Evolutionary conservation across 805 yeast species (phyloP).

Genomic region (Saturnispora gosingensis): DNA sequence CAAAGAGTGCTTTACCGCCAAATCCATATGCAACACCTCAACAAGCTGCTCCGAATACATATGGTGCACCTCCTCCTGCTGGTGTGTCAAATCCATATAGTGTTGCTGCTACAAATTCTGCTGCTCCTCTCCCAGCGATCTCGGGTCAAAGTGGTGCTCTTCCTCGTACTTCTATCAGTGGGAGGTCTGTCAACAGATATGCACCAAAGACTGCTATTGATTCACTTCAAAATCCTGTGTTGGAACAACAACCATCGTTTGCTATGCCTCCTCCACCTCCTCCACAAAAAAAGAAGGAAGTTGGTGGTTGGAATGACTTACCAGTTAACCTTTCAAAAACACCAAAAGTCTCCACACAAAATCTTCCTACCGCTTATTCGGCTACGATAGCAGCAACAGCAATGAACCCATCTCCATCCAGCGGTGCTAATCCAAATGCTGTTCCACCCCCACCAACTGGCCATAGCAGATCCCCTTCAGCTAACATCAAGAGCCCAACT

Average conservation of each 20-base stretch:
- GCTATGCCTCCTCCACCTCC: conserved; percentile 23
- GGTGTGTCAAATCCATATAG: not conserved
- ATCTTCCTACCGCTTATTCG: conserved; percentile 16
- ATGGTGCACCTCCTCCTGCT: conserved; percentile 7
- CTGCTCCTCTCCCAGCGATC: conserved; percentile 20
- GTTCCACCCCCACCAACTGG: conserved; percentile 25
- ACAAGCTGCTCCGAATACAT: not conserved
- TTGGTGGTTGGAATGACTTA: conserved; percentile 67
- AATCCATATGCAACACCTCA: conserved; percentile 13
- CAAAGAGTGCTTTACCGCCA: conserved; percentile 7
- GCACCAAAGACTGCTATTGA: conserved; percentile 30
- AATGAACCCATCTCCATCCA: not conserved
- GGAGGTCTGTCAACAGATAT: conserved; percentile 24
- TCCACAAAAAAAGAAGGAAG: conserved; percentile 33
- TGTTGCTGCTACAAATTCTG: conserved; percentile 16
- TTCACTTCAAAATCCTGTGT: conserved; percentile 20
- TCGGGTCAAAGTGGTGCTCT: not conserved
- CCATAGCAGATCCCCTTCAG: conserved; percentile 23
- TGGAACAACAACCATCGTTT: not conserved
- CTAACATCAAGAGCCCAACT: conserved; percentile 7
- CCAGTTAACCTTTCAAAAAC: conserved; percentile 35
- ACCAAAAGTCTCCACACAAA: conserved; percentile 16
- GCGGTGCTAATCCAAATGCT: conserved; percentile 15
- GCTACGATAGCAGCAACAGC: not conserved
- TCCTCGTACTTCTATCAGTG: conserved; percentile 12